Conservation (phyloP, 2,329 filamentous ascomycete species). For the Hymenoscyphus albidus region DNA sequence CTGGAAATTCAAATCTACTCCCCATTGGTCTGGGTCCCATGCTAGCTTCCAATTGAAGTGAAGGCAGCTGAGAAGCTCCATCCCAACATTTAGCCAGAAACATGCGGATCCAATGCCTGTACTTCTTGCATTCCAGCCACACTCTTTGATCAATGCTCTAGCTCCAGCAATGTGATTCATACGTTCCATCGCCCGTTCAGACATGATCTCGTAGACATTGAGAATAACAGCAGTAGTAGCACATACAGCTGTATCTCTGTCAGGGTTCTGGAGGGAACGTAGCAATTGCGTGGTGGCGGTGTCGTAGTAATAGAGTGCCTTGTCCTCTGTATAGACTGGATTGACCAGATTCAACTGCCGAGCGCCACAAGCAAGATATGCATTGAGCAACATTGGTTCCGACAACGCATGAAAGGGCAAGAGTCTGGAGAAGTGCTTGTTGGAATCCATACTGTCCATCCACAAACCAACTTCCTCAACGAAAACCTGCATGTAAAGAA, state of each 20-base stretch:
- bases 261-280: slow-evolving; percentile 74
- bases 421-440: slow-evolving; percentile 80
- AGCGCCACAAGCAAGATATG: slow-evolving; percentile 83
- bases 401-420: slow-evolving; percentile 79
- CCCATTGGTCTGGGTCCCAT: slow-evolving; percentile 90
- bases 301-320: slow-evolving; percentile 79
- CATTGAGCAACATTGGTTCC: slow-evolving; percentile 85
- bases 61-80: slow-evolving; percentile 86
- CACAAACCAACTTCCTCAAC: slow-evolving; percentile 85
- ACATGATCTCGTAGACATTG: slow-evolving; percentile 93
- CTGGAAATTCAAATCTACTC: slow-evolving; percentile 71
- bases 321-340: slow-evolving; percentile 67
- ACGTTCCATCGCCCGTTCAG: slow-evolving; percentile 69
- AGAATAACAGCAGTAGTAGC: slow-evolving; percentile 84
- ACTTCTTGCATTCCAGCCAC: slow-evolving; percentile 78
- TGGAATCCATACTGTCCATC: slow-evolving; percentile 88
- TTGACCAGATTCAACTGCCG: slow-evolving; percentile 74
- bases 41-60: slow-evolving; percentile 82
- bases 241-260: slow-evolving; percentile 78
- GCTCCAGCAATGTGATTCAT: slow-evolving; percentile 89
- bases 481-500: slow-evolving; percentile 88
- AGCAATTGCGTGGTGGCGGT: slow-evolving; percentile 76
- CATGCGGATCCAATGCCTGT: slow-evolving; percentile 79
- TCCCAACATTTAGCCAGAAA: slow-evolving; percentile 89
- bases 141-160: slow-evolving; percentile 81